phyloP scores from a whole-genome alignment of 225 moss, liverwort and hornwort species.

The Thuidium tamariscinum region DNA sequence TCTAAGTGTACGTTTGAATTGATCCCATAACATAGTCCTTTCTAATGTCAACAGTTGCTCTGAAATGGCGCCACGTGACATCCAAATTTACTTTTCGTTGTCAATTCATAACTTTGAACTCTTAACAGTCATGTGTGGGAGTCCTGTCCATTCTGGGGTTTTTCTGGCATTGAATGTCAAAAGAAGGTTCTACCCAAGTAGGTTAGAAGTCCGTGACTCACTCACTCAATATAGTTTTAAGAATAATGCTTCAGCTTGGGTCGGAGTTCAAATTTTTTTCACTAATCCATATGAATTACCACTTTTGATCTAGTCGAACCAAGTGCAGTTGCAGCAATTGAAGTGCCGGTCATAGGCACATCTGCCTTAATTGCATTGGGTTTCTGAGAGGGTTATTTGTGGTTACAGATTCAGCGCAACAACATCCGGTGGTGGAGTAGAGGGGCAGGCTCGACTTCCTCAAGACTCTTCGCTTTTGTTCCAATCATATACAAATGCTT shows the following conservation, averaged over 20 bases:
- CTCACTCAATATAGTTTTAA: neutral
- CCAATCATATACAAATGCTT: slow-evolving; percentile 28
- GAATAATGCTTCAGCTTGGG: neutral
- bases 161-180: neutral
- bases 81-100: neutral
- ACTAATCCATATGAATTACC: neutral
- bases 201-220: neutral
- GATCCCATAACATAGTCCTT: neutral
- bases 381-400: slow-evolving; percentile 9
- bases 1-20: neutral
- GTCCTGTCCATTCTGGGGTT: neutral
- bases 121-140: neutral
- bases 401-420: slow-evolving; percentile 64
- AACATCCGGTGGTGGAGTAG: slow-evolving; percentile 43
- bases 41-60: neutral
- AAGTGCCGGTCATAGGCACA: neutral
- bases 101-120: neutral
- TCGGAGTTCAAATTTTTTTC: neutral
- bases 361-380: neutral
- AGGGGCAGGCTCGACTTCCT: slow-evolving; percentile 48
- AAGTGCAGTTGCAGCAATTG: neutral
- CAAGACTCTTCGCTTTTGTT: slow-evolving; percentile 50
- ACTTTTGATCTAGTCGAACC: neutral
- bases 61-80: neutral
- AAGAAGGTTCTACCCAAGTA: neutral